Percentiles rank a stretch among this genome's conserved stretches.
phyloP scores from a whole-genome alignment of 2,329 filamentous ascomycete species.

The Alternaria infectoria region DNA sequence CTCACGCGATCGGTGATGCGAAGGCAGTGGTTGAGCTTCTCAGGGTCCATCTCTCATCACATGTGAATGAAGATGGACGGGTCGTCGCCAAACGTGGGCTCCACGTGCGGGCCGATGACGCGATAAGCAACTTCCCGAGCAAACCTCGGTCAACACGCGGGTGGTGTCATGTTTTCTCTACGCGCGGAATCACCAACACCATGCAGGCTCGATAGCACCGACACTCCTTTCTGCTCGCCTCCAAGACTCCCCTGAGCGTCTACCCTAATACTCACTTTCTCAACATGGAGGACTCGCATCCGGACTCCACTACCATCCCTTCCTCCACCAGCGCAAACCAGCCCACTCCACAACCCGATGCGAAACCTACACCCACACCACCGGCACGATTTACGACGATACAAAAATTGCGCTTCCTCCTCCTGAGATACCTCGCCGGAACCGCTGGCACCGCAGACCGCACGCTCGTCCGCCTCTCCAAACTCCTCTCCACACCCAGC shows the following conservation, averaged over 20 bases:
- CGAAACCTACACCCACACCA: conserved; percentile 8
- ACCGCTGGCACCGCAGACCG: conserved; percentile 37
- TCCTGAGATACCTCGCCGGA: conserved; percentile 26
- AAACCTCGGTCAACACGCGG: conserved; percentile 15
- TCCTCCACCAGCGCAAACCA: conserved; percentile 15
- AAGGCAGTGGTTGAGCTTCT: neutral
- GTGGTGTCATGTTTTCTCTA: neutral
- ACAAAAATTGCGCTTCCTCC: conserved; percentile 20
- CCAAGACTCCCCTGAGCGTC: neutral
- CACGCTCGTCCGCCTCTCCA: conserved; percentile 41
- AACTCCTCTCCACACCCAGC: conserved; percentile 48
- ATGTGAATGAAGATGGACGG: conserved; percentile 5
- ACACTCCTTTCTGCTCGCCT: neutral
- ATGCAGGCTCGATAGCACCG: conserved; percentile 7
- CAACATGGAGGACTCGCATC: conserved; percentile 26
- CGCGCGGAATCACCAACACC: neutral
- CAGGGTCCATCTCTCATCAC: conserved; percentile 11
- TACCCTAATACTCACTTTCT: neutral
- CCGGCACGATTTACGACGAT: conserved; percentile 11
- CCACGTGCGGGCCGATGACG: conserved; percentile 11
- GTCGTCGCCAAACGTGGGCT: neutral
- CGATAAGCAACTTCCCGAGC: conserved; percentile 7
- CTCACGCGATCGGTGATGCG: neutral
- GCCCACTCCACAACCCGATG: conserved; percentile 12
- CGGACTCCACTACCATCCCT: conserved; percentile 30